phyloP scores from a whole-genome alignment of 306 rosid species.

The Prunus davidiana region DNA sequence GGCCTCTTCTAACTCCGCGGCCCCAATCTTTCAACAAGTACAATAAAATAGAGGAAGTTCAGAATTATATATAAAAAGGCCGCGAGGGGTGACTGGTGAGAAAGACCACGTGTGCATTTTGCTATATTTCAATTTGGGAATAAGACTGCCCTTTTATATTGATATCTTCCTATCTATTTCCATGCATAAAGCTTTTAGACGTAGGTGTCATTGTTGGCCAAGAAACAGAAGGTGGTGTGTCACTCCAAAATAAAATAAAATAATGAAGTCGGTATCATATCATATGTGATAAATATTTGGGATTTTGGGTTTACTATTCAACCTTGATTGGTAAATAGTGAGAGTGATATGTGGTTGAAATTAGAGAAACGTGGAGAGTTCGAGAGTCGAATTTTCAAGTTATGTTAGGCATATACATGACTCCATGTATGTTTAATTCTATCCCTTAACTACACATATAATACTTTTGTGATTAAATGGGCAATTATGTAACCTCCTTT shows the following conservation, averaged over 20 bases:
- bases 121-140: background rate
- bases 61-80: background rate
- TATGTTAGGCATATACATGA: too few relatives aligned
- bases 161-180: background rate
- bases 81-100: background rate
- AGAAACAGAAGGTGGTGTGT: background rate
- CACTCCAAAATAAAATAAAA: background rate
- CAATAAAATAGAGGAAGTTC: background rate
- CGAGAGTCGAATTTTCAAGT: too few relatives aligned
- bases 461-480: too few relatives aligned
- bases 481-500: background rate
- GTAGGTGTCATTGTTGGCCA: slow-evolving; percentile 6
- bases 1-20: slow-evolving; percentile 19
- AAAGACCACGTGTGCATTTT: background rate
- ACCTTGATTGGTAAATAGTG: too few relatives aligned
- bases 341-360: too few relatives aligned
- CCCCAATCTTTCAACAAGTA: slow-evolving; percentile 13
- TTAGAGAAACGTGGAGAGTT: too few relatives aligned
- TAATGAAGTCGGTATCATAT: background rate
- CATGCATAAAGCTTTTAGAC: too few relatives aligned
- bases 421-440: accelerated
- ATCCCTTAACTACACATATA: background rate
- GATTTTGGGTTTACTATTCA: background rate
- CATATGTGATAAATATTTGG: background rate
- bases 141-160: background rate